A percentile compares a stretch with the other conserved stretches of the same genome.
These are phyloP conservation scores for Kingdonia uniflora DNA, from an alignment of 164 flowering plant species.

Conservation along the genomic window DNA sequence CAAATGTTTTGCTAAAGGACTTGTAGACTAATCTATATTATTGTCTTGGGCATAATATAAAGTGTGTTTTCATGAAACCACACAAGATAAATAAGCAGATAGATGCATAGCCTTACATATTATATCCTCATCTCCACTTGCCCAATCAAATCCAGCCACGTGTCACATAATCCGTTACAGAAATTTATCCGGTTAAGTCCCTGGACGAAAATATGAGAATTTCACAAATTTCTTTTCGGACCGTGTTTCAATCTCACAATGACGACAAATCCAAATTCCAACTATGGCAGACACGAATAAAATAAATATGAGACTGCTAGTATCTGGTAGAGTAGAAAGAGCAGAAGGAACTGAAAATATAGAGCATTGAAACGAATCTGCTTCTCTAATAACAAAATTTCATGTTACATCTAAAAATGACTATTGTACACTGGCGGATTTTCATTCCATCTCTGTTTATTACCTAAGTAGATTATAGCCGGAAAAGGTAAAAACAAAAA, in stretches of 20 bases:
- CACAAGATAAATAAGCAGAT: conserved; percentile 18
- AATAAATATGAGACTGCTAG: too few species aligned
- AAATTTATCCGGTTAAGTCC: not conserved
- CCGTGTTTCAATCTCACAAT: too few species aligned
- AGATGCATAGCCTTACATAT: conserved; percentile 17
- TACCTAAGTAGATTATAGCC: conserved; percentile 11
- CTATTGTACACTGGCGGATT: not conserved
- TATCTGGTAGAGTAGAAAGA: not conserved
- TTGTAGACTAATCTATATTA: too few species aligned
- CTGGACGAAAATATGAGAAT: not conserved
- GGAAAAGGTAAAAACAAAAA: conserved; percentile 4
- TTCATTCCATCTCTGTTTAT: conserved; percentile 2
- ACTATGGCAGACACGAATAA: too few species aligned
- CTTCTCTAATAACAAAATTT: not conserved
- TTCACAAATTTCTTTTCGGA: too few species aligned
- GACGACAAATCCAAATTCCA: too few species aligned
- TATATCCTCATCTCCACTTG: conserved; percentile 27
- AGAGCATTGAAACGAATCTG: not conserved
- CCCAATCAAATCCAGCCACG: conserved; percentile 36
- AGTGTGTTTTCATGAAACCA: conserved; percentile 2
- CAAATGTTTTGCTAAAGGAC: not conserved
- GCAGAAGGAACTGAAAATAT: not conserved
- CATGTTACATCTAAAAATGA: not conserved
- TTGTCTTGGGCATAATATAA: not conserved
- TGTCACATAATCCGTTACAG: conserved; percentile 19